Conservation (phyloP, 257 asterid genomes). For the Handroanthus guayacan region DNA sequence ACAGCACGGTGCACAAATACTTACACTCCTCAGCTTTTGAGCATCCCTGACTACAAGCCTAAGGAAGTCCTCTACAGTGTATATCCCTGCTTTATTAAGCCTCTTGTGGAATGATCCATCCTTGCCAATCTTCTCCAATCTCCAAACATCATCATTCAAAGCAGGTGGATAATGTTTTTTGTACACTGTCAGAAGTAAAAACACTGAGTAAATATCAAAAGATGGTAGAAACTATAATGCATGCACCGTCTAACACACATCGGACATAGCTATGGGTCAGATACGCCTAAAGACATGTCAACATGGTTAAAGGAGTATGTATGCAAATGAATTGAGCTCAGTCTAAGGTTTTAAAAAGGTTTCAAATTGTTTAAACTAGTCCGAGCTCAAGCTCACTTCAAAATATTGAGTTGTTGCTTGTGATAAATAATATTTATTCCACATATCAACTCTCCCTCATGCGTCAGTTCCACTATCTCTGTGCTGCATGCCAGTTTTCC, state of each 20-base stretch:
- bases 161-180: slow-evolving; percentile 99
- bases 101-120: slow-evolving; percentile 99
- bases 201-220: slow-evolving; percentile 30
- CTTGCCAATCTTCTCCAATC: slow-evolving; percentile 98
- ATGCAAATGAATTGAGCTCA: too few species aligned
- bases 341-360: too few species aligned
- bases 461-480: not conserved
- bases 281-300: not conserved
- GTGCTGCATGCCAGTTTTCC: not conserved
- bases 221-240: slow-evolving; percentile 10
- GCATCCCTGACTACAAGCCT: slow-evolving; percentile 87
- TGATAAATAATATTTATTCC: not conserved
- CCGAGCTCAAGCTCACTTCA: too few species aligned
- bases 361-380: too few species aligned
- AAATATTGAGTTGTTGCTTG: not conserved
- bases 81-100: slow-evolving; percentile 74
- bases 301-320: not conserved
- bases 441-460: not conserved
- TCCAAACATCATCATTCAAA: slow-evolving; percentile 91
- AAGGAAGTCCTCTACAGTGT: slow-evolving; percentile 84
- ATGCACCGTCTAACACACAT: slow-evolving; percentile 2
- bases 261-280: not conserved
- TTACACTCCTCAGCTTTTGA: slow-evolving; percentile 81
- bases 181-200: slow-evolving; percentile 62
- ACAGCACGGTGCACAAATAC: slow-evolving; percentile 38